Conservation (phyloP, 371 early-diverging fungal genomes). For the Syncephalastrum contaminatum region DNA sequence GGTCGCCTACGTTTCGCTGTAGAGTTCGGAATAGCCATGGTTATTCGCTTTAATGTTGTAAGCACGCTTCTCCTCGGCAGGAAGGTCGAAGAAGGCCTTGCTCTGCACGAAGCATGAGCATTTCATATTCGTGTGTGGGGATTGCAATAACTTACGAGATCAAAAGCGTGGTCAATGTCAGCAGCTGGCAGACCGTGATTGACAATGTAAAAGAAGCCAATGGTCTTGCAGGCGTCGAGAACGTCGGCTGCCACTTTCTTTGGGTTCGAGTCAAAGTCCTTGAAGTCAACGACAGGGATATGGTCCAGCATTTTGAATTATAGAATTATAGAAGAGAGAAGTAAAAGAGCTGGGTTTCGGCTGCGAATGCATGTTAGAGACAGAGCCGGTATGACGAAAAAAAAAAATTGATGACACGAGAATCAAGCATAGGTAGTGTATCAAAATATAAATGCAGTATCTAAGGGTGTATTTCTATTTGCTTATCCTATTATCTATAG, state of each 20-base stretch:
- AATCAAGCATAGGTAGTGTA: too few species aligned
- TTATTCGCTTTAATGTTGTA: constrained; percentile 34
- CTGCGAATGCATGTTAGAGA: too few species aligned
- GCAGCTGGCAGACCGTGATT: constrained; percentile 53
- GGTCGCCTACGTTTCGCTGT: constrained; percentile 38
- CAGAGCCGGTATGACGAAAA: too few species aligned
- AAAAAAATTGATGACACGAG: too few species aligned
- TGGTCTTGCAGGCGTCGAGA: constrained; percentile 51
- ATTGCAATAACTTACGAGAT: constrained; percentile 24
- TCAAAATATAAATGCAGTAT: too few species aligned
- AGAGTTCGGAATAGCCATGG: constrained; percentile 43
- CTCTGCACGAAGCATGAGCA: constrained; percentile 27
- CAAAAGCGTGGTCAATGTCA: constrained; percentile 55
- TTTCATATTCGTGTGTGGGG: not conserved
- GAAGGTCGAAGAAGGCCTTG: constrained; percentile 49
- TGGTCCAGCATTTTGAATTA: constrained; percentile 1
- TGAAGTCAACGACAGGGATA: constrained; percentile 45
- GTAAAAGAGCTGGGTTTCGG: too few species aligned
- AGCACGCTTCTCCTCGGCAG: constrained; percentile 35
- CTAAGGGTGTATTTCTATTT: too few species aligned
- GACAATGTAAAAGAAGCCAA: constrained; percentile 63
- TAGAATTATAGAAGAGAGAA: too few species aligned
- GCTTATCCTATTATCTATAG: too few species aligned
- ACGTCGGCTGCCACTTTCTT: constrained; percentile 42
- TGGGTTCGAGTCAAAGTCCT: constrained; percentile 23